Base-by-base conservation (phyloP, 1,139 yeast species). In the Saccharomycopsis hybrid region DNA sequence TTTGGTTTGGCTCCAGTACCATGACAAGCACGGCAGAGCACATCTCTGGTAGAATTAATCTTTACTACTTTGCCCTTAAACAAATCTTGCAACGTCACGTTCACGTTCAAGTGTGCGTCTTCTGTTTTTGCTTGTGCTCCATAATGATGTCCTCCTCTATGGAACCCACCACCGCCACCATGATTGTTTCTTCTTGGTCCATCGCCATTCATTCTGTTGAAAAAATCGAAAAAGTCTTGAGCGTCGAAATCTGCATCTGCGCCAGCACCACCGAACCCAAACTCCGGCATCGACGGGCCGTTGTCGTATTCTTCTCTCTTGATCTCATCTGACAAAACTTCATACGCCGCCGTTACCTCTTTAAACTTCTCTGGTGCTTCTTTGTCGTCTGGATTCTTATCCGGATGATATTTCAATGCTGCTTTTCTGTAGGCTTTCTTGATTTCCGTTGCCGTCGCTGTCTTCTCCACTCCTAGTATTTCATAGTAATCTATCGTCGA, bases 381-480 rank as follows among this genome's bases (percentile, higher is more conserved):
- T 63, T 86, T 96, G 53, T 89, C 85, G 53, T 89, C 85, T 52
- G 84, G 83, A 64, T 84, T 83, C 76, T 92, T 92, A 71, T 92
- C 98, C 54, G 98, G 98, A 67, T 92, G 98, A 71, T 81, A 85
- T 65, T 86, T 89, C 63, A 92, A 77, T 24, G 98, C 98, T 47
- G 87, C 80, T 62, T 86, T 80, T 74, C 97, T 82, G 73, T 92
- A 92, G 24, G 97, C 97, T 68, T 92, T 92, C 70, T 90, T 92
- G 67, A 92, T 82, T 68, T 90, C 95, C 44, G 78, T 69, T 49
- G 86, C 96, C 32, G 81, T 71, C 40, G 97, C 97, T 50, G 74
- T 74, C 48, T 87, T 80, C 31, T 85, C 65, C 47, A 90, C 95
- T 50, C 95, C 96, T 59, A 90, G 74, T 33, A 78, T 66, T 61